Base-by-base conservation (phyloP, 2,329 filamentous ascomycete species). In the Ploettnerulaceae sp. region DNA sequence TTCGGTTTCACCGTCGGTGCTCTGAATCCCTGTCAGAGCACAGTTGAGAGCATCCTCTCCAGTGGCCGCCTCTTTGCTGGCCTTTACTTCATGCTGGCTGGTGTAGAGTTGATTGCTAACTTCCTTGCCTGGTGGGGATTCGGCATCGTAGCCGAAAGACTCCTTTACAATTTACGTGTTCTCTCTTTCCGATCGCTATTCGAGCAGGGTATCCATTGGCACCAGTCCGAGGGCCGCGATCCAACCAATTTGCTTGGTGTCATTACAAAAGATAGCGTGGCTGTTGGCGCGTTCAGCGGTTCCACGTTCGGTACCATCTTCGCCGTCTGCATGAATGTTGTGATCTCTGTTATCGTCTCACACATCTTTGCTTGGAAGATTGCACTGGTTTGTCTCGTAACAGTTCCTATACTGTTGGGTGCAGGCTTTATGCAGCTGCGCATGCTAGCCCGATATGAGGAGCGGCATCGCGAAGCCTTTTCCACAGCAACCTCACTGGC, bases 331-430 rank as follows among this genome's bases (percentile, higher is more conserved):
- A 73, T 88, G 53, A 88, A 84, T 63, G 77, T 88, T 26, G 54
- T 86, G 5, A 77, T 75, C 0, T 82, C 81, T 1, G 80, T 89
- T 43, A 75, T 84, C 28, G 61, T 88, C 9, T 79, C 83, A 0
- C 81, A 85, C 52, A 78, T 86, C 34, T 71, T 89, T 39, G 81
- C 81, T 3, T 89, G 85, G 85, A 83, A 78, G 59, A 86, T 89
- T 48, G 84, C 84, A 0, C 63, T 89, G 8, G 84, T 47, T 9
- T 35, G 26, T 17, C 31, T 47, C 18, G 17, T 18, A 33, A 47
- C 45, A 4, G 15, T 36, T 2, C 85, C 85, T 0, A 66, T 89
- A 17, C 74, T 88, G 7, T 71, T 89, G 0, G 82, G 79, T 2
- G 88, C 36, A 9, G 45, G 45, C 11, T 35, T 34, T n/a, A 15